Evolutionary conservation across 495 filamentous ascomycete species (phyloP), one percentile per base, ranked within the genome.

Genomic region (Staphylotrichum longicolle): DNA sequence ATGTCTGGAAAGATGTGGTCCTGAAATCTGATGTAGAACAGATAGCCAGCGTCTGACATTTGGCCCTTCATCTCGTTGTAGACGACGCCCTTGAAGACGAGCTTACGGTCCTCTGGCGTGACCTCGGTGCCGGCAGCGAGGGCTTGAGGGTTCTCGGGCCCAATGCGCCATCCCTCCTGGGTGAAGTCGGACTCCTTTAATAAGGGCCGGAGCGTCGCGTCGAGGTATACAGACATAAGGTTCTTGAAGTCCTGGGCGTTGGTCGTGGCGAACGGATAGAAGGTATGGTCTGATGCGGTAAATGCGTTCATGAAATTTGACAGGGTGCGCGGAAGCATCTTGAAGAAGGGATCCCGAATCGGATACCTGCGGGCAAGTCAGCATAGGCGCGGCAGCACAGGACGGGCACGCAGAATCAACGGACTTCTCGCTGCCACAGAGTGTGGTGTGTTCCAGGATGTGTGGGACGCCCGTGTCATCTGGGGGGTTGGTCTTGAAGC

Each of bases 51-150:
- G 73, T 98, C 94, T 7, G 94, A 98, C 85, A 98, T 96, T 70
- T 96, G 91, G 0, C 94, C 94, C 75, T 98, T 98, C 94, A 98
- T 98, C 76, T 98, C 94, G 69, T 98, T 98, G 75, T 98, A 98
- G 30, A 98, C 94, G 10, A 98, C 94, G 30, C 94, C 94, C 72
- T 98, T 98, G 80, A 98, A 98, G 12, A 97, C 87, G 20, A 98
- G 83, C 41, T 83, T 85, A 54, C 77, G 82, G 53, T 75, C 77
- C 54, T 74, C 77, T 58, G 71, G 69, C 30, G 67, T 68, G 41
- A 61, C 72, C 72, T 78, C 60, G 30, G 66, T 77, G 5, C 73
- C 77, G 30, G 79, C 67, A 44, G 75, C 65, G 3, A 80, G 66
- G 20, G 83, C 82, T 46, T 81, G 78, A 7, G 90, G 88, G 70